Conservation (phyloP, 2,329 filamentous ascomycete species). For the Clonostachys rhizophaga region DNA sequence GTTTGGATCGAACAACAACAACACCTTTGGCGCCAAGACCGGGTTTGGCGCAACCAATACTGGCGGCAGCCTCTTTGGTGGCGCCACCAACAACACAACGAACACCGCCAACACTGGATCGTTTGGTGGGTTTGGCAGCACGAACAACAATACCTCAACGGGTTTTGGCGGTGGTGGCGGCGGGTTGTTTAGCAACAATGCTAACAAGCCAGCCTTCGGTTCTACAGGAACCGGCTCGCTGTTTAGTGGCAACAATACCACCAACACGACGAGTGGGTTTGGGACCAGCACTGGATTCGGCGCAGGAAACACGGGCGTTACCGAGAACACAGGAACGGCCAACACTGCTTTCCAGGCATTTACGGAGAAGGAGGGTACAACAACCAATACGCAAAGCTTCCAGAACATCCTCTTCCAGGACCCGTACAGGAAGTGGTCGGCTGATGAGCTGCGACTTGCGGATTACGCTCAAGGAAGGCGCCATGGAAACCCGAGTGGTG, state of each 20-base stretch:
- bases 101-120: slow-evolving; percentile 12
- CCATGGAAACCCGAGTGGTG: slow-evolving; percentile 76
- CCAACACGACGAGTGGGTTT: slow-evolving; percentile 17
- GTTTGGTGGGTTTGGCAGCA: slow-evolving; percentile 35
- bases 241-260: slow-evolving; percentile 28
- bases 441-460: slow-evolving; percentile 76
- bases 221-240: slow-evolving; percentile 32
- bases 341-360: slow-evolving; percentile 64
- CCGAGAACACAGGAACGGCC: slow-evolving; percentile 65
- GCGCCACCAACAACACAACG: slow-evolving; percentile 28
- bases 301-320: slow-evolving; percentile 37
- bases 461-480: slow-evolving; percentile 87
- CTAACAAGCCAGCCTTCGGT: slow-evolving; percentile 43
- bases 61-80: slow-evolving; percentile 40
- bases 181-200: slow-evolving; percentile 47
- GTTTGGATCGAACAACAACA: slow-evolving; percentile 24
- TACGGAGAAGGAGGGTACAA: slow-evolving; percentile 66
- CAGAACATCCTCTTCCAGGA: slow-evolving; percentile 78
- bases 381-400: slow-evolving; percentile 52
- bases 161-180: slow-evolving; percentile 34
- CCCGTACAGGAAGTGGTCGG: slow-evolving; percentile 83
- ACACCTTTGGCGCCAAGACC: slow-evolving; percentile 40
- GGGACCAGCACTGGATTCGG: slow-evolving; percentile 35
- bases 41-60: slow-evolving; percentile 43
- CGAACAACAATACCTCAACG: slow-evolving; percentile 21